Conservation (phyloP, 2,329 filamentous ascomycete genomes). For the Knufia fluminis region DNA sequence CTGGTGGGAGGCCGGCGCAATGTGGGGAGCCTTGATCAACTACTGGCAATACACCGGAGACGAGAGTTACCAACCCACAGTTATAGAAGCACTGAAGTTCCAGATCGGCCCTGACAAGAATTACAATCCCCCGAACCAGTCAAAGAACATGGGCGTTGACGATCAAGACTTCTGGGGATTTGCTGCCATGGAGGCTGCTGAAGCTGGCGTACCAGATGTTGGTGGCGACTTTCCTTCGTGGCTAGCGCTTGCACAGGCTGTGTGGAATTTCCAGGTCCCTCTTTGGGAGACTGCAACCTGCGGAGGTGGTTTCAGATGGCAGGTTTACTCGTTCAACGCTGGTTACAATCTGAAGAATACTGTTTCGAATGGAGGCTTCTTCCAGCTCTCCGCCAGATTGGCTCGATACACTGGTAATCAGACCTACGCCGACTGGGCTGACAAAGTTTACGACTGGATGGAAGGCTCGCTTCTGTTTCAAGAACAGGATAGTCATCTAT, state of each 20-base stretch:
- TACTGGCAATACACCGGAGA: conserved; percentile 37
- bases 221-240: conserved; percentile 49
- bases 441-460: conserved; percentile 42
- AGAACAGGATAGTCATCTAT: conserved; percentile 38
- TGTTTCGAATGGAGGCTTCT: conserved; percentile 45
- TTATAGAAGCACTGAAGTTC: conserved; percentile 31
- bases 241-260: conserved; percentile 62
- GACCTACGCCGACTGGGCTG: conserved; percentile 32
- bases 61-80: conserved; percentile 32
- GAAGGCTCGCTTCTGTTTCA: conserved; percentile 43
- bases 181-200: conserved; percentile 30
- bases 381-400: conserved; percentile 39
- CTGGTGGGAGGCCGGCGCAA: conserved; percentile 32
- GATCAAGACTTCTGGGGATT: conserved; percentile 31
- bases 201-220: conserved; percentile 30
- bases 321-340: conserved; percentile 54
- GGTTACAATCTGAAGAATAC: conserved; percentile 45
- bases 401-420: conserved; percentile 32
- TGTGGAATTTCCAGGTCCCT: conserved; percentile 64
- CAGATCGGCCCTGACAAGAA: conserved; percentile 31
- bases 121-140: conserved; percentile 36
- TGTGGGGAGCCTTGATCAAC: conserved; percentile 31
- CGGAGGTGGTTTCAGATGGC: conserved; percentile 68
- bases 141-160: conserved; percentile 29
- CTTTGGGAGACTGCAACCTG: conserved; percentile 61